phyloP scores from a whole-genome alignment of 768 basidiomycete genomes.

The Fomitopsis serialis region DNA sequence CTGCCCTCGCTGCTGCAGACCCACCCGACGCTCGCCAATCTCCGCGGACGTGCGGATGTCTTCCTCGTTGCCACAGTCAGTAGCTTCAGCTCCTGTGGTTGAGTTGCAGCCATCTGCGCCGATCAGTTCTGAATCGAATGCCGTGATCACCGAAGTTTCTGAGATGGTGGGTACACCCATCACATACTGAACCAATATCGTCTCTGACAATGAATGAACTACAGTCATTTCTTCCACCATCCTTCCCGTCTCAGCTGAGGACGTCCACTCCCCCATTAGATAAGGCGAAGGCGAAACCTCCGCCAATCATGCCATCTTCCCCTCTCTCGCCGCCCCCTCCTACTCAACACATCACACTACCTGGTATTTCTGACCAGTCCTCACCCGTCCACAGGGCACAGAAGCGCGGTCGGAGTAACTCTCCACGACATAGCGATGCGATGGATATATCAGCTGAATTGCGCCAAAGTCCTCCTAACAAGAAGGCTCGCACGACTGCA shows the following conservation, averaged over 20 bases:
- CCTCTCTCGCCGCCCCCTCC: constrained; percentile 14
- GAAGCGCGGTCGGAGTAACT: constrained; percentile 17
- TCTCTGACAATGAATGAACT: constrained; percentile 4
- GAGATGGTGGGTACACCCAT: constrained; percentile 28
- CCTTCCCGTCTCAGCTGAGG: constrained; percentile 45
- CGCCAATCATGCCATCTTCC: constrained; percentile 29
- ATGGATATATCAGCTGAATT: constrained; percentile 7
- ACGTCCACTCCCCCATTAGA: constrained; percentile 48
- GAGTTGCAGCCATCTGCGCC: neutral
- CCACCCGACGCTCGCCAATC: neutral
- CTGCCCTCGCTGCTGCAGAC: neutral
- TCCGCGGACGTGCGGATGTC: constrained; percentile 2
- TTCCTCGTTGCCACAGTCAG: neutral
- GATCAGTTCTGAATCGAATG: constrained; percentile 7
- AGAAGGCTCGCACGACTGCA: constrained; percentile 15
- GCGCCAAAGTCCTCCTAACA: constrained; percentile 3
- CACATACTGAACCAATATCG: neutral
- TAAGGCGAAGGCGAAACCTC: constrained; percentile 34
- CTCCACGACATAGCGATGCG: constrained; percentile 9
- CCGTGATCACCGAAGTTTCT: constrained; percentile 27
- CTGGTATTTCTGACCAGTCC: constrained; percentile 17
- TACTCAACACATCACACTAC: constrained; percentile 12
- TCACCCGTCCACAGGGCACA: constrained; percentile 4
- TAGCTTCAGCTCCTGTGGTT: neutral
- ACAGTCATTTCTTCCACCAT: constrained; percentile 49